Conservation (phyloP, 2,329 filamentous ascomycete species). For the Exophiala dermatitidis region DNA sequence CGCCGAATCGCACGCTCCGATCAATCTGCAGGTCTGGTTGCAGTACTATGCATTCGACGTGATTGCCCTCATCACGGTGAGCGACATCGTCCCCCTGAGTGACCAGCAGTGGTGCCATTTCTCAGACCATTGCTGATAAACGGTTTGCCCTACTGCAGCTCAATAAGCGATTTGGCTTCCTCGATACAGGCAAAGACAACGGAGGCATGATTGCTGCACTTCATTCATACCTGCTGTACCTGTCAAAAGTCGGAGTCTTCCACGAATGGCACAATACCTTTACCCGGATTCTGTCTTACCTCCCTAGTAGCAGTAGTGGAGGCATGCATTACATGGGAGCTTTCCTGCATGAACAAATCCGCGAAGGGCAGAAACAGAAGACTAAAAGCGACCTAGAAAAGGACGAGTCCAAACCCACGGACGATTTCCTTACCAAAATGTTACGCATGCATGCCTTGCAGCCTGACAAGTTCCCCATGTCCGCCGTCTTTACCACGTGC, state of each 20-base stretch:
- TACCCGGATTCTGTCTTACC: slow-evolving; percentile 29
- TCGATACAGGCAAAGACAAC: slow-evolving; percentile 31
- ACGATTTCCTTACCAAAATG: slow-evolving; percentile 40
- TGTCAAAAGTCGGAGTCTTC: slow-evolving; percentile 39
- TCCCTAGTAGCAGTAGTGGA: slow-evolving; percentile 22
- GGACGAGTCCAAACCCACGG: slow-evolving; percentile 22
- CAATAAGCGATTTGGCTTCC: slow-evolving; percentile 33
- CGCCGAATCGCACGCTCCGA: slow-evolving; percentile 23
- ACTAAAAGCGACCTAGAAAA: slow-evolving; percentile 17
- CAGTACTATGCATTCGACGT: slow-evolving; percentile 35
- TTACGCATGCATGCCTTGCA: slow-evolving; percentile 29
- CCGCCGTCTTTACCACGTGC: slow-evolving; percentile 10
- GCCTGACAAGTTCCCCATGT: slow-evolving; percentile 32
- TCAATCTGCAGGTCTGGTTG: slow-evolving; percentile 34
- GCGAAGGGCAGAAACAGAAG: slow-evolving; percentile 25
- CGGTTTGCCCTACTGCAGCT: slow-evolving; percentile 19
- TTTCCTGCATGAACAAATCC: slow-evolving; percentile 31
- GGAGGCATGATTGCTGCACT: slow-evolving; percentile 34
- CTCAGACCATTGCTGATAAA: too few relatives aligned
- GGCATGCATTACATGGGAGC: slow-evolving; percentile 31
- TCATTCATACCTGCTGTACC: slow-evolving; percentile 34
- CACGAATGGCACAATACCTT: slow-evolving; percentile 35
- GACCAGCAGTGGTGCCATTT: not conserved
- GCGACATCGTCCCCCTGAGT: not conserved
- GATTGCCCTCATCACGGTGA: slow-evolving; percentile 31